A percentile compares a stretch with the other conserved stretches of the same genome.
These are phyloP conservation scores for Stephania japonica DNA, from an alignment of 164 flowering plant species.

Conservation along the genomic window DNA sequence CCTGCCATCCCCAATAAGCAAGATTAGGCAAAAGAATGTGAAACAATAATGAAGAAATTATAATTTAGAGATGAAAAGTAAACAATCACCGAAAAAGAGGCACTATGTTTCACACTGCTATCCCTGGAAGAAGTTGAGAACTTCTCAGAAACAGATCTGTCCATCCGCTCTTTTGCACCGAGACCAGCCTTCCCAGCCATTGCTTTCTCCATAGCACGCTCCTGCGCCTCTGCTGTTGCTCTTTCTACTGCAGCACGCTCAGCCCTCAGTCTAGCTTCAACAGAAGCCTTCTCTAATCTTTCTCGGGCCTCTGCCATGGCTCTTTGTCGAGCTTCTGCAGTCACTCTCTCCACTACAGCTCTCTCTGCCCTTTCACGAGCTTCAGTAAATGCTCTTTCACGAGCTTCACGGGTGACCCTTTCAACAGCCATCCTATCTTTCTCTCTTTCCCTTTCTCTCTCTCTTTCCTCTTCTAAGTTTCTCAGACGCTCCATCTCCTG, in stretches of 20 bases:
- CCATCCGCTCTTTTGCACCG: conserved; percentile 35
- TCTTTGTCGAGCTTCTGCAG: conserved; percentile 54
- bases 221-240: conserved; percentile 82
- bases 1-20: conserved; percentile 12
- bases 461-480: conserved; percentile 34
- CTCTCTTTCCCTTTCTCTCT: conserved; percentile 37
- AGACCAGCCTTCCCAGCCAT: conserved; percentile 44
- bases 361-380: conserved; percentile 71
- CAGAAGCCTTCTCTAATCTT: conserved; percentile 45
- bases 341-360: conserved; percentile 62
- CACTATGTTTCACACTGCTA: conserved; percentile 33
- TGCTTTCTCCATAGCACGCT: conserved; percentile 77
- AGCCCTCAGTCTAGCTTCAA: conserved; percentile 60
- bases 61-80: background rate
- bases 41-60: conserved; percentile 11
- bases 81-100: conserved; percentile 38
- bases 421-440: conserved; percentile 55
- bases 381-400: conserved; percentile 75
- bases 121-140: conserved; percentile 33
- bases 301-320: conserved; percentile 44
- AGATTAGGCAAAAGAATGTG: background rate
- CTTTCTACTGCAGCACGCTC: conserved; percentile 92
- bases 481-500: conserved; percentile 30
- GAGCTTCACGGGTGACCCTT: conserved; percentile 80
- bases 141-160: conserved; percentile 40